These are phyloP conservation scores for Fusarium sarcochroum DNA, from an alignment of 2,329 filamentous ascomycete species.

Conservation along the genomic window DNA sequence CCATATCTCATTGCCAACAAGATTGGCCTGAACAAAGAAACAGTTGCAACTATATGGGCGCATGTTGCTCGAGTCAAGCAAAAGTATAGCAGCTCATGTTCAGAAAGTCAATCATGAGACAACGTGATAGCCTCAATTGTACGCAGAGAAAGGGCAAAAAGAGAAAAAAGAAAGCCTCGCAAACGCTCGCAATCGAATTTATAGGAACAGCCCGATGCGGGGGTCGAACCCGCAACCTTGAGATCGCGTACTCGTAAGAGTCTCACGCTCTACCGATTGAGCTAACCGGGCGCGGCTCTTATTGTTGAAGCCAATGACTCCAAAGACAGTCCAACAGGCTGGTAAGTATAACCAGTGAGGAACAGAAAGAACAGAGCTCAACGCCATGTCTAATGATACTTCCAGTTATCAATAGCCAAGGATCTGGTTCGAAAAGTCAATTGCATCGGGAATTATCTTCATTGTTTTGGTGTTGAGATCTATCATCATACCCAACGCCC, in stretches of 20 bases:
- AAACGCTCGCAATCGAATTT: slow-evolving; percentile 42
- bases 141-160: slow-evolving; percentile 17
- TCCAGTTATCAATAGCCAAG: no score
- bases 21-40: no score
- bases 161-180: slow-evolving; percentile 41
- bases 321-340: background rate
- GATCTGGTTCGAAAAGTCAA: no score
- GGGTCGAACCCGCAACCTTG: slow-evolving; percentile 70
- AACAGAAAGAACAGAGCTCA: no score
- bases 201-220: slow-evolving; percentile 60
- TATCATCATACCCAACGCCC: slow-evolving; percentile 40
- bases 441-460: slow-evolving; percentile 5
- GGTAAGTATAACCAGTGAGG: no score
- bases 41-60: no score
- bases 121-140: background rate
- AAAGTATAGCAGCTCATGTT: no score
- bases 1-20: background rate
- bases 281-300: slow-evolving; percentile 53
- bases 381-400: no score
- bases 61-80: no score
- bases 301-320: background rate
- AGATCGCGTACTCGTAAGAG: slow-evolving; percentile 68
- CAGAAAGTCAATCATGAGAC: background rate
- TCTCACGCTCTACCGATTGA: slow-evolving; percentile 74
- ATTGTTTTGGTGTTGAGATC: slow-evolving; percentile 41